Evolutionary conservation across 371 early-diverging fungal species (phyloP), one percentile per base, ranked within the genome.

Genomic region (Syncephalastrum racemosum): DNA sequence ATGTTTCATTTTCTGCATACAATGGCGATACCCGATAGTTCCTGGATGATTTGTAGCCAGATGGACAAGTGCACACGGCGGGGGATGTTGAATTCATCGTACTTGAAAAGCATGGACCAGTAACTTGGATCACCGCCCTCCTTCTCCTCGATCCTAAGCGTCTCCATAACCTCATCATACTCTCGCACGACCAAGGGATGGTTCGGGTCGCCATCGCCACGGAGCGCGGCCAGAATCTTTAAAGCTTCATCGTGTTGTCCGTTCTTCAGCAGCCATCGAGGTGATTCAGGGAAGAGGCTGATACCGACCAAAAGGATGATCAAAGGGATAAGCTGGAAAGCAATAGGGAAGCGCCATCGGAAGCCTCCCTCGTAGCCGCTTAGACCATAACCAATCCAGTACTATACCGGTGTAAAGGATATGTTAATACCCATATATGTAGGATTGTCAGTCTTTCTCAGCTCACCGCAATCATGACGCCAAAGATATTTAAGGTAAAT

Each of bases 31-130:
- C 75, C 75, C 14, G 69, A 62, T 16, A 75, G 54, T 46, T 75
- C 71, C 46, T 75, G 76, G 24, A 75, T 66, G 54, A 75, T 70
- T 39, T 75, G 76, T 3, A 75, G 31, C 76, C 62, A 75, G 19
- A 75, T 58, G 15, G 73, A 70, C 3, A 75, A 48, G 39, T 75
- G 70, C 19, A 75, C 76, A 47, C 76, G 76, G 3, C 76, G 70
- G 24, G 67, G 60, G 13, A 72, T 75, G 23, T 75, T 75, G 15
- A 72, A 56, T 4, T 57, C 54, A 31, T 75, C 76, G 16, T 62
- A 59, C 15, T 66, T 58, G 41, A 72, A 64, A 1, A 73, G 27
- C 76, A 75, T 75, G 22, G 63, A 60, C 8, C 70, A 22, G 18
- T 76, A 72, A 13, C 64, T 70, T 2, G 70, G 72, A 12, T 71